Percentiles rank a stretch among this genome's conserved stretches.
These are phyloP conservation scores for Penstemon newberryi DNA, from an alignment of 257 asterid genomes.

Conservation along the genomic window DNA sequence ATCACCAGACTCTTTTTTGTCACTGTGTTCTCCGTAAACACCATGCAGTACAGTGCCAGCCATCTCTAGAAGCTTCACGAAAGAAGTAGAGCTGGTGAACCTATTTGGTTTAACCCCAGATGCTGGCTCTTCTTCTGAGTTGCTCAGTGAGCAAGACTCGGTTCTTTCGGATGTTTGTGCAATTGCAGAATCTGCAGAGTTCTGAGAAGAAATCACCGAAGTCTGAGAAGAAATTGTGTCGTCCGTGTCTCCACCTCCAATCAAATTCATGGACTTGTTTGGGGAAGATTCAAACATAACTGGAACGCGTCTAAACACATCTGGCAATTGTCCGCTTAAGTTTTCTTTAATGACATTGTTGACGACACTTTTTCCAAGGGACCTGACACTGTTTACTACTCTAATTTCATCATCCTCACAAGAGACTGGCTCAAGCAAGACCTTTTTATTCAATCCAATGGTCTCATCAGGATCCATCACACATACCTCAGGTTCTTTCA, in stretches of 20 bases:
- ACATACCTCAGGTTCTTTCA: conserved; percentile 48
- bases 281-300: conserved; percentile 40
- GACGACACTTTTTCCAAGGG: conserved; percentile 37
- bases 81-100: conserved; percentile 42
- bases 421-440: conserved; percentile 34
- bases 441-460: conserved; percentile 42
- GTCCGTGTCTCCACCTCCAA: conserved; percentile 53
- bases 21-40: conserved; percentile 34
- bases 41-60: conserved; percentile 42
- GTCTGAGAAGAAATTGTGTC: conserved; percentile 66
- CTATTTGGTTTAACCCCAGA: conserved; percentile 33
- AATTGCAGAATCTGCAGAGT: conserved; percentile 50
- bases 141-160: conserved; percentile 48
- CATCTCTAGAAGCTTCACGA: conserved; percentile 59
- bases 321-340: conserved; percentile 38
- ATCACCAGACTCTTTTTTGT: conserved; percentile 24
- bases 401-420: conserved; percentile 37
- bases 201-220: conserved; percentile 67
- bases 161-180: conserved; percentile 50
- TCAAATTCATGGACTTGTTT: conserved; percentile 35
- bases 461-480: conserved; percentile 44
- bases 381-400: conserved; percentile 36
- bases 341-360: conserved; percentile 32
- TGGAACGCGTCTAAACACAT: conserved; percentile 38
- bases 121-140: conserved; percentile 50